Evolutionary conservation across 495 filamentous ascomycete species (phyloP).

Genomic region (Bryoglossum gracile): DNA sequence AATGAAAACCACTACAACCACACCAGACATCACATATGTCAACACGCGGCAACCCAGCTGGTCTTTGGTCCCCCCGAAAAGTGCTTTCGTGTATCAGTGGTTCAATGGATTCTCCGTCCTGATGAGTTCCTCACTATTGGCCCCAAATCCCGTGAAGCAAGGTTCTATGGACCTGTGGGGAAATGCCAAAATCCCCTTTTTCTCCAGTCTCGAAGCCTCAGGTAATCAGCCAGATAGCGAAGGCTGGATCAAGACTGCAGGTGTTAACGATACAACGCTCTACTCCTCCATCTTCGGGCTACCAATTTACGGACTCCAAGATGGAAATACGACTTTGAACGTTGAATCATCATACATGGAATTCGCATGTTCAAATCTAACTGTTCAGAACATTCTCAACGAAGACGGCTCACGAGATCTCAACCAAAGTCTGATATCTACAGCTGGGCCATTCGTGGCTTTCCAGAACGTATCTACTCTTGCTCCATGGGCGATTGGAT

Average conservation of each 20-base stretch:
- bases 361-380: conserved; percentile 12
- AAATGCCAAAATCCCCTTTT: conserved; percentile 20
- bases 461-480: not conserved
- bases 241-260: conserved; percentile 12
- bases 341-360: conserved; percentile 20
- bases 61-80: not conserved
- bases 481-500: conserved; percentile 15
- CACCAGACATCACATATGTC: conserved; percentile 9
- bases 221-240: conserved; percentile 5
- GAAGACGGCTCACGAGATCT: not conserved
- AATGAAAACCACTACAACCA: not conserved
- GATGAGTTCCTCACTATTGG: conserved; percentile 10
- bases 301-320: conserved; percentile 2
- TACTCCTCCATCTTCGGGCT: conserved; percentile 22
- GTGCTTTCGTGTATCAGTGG: conserved; percentile 3
- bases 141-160: conserved; percentile 2
- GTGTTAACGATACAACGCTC: not conserved
- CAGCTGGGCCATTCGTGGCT: conserved; percentile 13
- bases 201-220: not conserved
- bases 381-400: not conserved
- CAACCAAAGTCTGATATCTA: conserved; percentile 8
- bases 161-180: conserved; percentile 14
- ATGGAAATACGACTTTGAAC: conserved; percentile 18
- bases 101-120: conserved; percentile 13
- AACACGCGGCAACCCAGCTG: conserved; percentile 17